Evolutionary conservation across 108 stramenopile species (phyloP).

Genomic region (Nitzschia sp.): DNA sequence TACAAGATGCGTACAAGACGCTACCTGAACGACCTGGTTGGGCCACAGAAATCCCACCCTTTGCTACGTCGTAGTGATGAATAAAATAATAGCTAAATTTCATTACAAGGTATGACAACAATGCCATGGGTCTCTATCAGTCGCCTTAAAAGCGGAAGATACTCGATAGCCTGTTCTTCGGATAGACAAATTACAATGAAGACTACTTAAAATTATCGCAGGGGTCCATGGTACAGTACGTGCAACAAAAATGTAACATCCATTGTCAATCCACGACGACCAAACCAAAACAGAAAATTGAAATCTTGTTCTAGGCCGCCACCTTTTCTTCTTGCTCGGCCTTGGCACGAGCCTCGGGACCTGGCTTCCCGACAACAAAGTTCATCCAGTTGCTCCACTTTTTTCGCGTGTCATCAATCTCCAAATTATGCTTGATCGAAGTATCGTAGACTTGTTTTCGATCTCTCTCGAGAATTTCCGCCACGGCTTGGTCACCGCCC

Average conservation of each 20-base stretch:
- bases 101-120: no score
- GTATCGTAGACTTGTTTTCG: conserved; percentile 85
- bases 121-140: no score
- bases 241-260: no score
- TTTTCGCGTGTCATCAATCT: conserved; percentile 44
- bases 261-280: no score
- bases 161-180: no score
- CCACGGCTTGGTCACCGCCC: conserved; percentile 75
- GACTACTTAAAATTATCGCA: not conserved
- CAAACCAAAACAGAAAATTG: no score
- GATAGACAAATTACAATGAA: no score
- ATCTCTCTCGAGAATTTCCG: conserved; percentile 74
- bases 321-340: conserved; percentile 12
- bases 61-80: conserved; percentile 1
- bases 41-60: conserved; percentile 57
- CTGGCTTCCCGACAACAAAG: conserved; percentile 22
- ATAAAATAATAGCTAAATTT: no score
- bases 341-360: conserved; percentile 22
- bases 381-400: conserved; percentile 68
- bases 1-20: conserved; percentile 76
- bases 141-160: no score
- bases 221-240: no score
- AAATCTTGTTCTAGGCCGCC: not conserved
- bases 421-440: conserved; percentile 62
- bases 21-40: conserved; percentile 56